Base-by-base conservation (phyloP, 2,329 filamentous ascomycete genomes). In the Colletotrichum musae region DNA sequence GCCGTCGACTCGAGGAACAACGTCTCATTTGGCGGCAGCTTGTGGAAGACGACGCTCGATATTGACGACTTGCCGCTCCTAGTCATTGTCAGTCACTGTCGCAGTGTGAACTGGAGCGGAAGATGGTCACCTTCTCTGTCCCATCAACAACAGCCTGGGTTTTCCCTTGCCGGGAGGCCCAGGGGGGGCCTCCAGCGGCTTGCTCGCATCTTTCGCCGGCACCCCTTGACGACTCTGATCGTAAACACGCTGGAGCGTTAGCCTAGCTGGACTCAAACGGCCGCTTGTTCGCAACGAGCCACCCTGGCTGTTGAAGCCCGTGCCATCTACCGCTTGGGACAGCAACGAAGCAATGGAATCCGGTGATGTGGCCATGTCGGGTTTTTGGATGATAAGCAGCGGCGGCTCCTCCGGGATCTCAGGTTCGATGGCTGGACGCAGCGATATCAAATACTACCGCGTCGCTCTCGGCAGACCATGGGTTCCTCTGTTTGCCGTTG, bases 61-160 rank as follows among this genome's bases (percentile, higher is more conserved):
- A 99, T 98, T 6, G 96, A 99, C 0, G 96, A 98, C 80, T 99
- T 99, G 70, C 96, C 96, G 78, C 95, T 98, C 84, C 96, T 99
- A 73, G 24, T 21, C 48, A 7, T 18, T 9, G 39, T 67, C 10
- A 61, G 48, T 43, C 18, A 10, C 28, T 6, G 7, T 10, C 32
- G 32, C 32, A 36, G 32, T 24, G 10, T 10, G 21, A n/a, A 13
- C 10, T 16, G 21, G 36, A 6, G 3, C 15, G 2, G 7, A 21
- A 10, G 18, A 6, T 21, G 77, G 85, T 74, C 84, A 97, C 96
- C 95, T 92, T 84, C 95, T 90, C 82, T 98, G 93, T 4, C 96
- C 96, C 96, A 99, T 98, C 73, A 99, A 85, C 65, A 99, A 84
- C 61, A 99, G 83, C 74, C 95, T 90, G 41, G 96, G 96, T 80